Percentiles rank a stretch among this genome's conserved stretches.
phyloP scores from a whole-genome alignment of 257 asterid genomes.

The Dorcoceras hygrometricum region DNA sequence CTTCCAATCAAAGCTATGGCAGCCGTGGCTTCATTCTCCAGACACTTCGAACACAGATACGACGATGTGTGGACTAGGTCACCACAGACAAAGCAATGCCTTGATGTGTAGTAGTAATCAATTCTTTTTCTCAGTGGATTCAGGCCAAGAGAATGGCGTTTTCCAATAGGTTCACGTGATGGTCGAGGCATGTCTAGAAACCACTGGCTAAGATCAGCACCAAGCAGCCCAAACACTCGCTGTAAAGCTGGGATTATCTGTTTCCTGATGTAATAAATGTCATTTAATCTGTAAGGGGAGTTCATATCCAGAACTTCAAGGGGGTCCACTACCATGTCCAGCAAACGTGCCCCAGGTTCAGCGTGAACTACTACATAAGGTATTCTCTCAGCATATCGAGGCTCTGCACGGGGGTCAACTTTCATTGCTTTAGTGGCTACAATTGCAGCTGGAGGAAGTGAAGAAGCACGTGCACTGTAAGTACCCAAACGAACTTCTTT shows the following conservation, averaged over 20 bases:
- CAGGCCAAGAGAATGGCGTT: constrained; percentile 39
- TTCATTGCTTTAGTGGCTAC: constrained; percentile 86
- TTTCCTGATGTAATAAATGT: constrained; percentile 74
- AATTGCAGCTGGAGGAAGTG: constrained; percentile 96
- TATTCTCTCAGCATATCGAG: constrained; percentile 90
- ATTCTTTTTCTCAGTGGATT: constrained; percentile 66
- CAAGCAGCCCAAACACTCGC: constrained; percentile 87
- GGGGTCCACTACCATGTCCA: constrained; percentile 92
- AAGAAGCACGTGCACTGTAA: constrained; percentile 54
- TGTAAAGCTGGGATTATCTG: constrained; percentile 92
- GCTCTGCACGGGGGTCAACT: constrained; percentile 88
- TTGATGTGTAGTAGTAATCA: constrained; percentile 75
- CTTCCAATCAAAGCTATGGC: constrained; percentile 69
- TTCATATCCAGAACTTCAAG: constrained; percentile 59
- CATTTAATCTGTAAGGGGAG: constrained; percentile 85
- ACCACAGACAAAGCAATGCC: constrained; percentile 77
- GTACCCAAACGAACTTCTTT: constrained; percentile 98
- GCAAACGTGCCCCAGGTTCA: constrained; percentile 90
- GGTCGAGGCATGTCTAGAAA: constrained; percentile 85
- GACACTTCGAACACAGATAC: constrained; percentile 59
- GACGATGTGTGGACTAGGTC: constrained; percentile 67
- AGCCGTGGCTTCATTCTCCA: constrained; percentile 55
- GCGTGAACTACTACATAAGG: constrained; percentile 94
- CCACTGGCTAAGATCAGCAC: constrained; percentile 86
- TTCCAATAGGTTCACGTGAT: constrained; percentile 55